Conservation (phyloP, 2,329 filamentous ascomycete genomes). For the Neobulgaria alba region DNA sequence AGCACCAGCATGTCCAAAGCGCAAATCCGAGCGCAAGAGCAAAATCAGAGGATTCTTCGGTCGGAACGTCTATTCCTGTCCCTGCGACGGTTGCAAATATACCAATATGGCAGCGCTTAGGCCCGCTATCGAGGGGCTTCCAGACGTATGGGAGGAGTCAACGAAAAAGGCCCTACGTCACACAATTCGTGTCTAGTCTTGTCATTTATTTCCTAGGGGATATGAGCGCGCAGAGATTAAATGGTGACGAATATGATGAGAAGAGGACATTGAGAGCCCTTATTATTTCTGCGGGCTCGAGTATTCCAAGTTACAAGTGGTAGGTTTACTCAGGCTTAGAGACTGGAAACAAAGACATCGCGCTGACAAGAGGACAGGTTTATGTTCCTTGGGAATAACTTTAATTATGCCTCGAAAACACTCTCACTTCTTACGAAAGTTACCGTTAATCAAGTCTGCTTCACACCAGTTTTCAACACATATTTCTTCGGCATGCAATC, state of each 20-base stretch:
- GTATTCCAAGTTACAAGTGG: conserved; percentile 78
- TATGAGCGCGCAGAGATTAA: conserved; percentile 64
- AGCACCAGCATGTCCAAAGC: too few species aligned
- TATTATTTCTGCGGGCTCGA: conserved; percentile 61
- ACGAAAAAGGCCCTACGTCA: conserved; percentile 63
- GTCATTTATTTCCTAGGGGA: conserved; percentile 75
- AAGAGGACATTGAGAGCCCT: conserved; percentile 62
- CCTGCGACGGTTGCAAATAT: not conserved
- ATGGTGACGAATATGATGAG: conserved; percentile 55
- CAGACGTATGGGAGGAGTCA: conserved; percentile 63
- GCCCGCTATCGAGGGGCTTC: conserved; percentile 42
- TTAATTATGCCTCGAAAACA: conserved; percentile 71
- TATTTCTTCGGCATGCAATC: conserved; percentile 80
- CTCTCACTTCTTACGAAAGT: conserved; percentile 71
- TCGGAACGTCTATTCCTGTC: not conserved
- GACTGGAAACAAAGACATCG: not conserved
- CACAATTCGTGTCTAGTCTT: conserved; percentile 67
- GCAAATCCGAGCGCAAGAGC: too few species aligned
- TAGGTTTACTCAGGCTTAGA: conserved; percentile 33
- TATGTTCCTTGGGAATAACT: conserved; percentile 68
- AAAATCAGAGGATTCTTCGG: not conserved
- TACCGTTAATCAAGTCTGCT: conserved; percentile 66
- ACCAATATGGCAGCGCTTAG: conserved; percentile 1
- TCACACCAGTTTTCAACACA: conserved; percentile 75
- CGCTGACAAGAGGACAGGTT: conserved; percentile 44